Conservation (phyloP, 345 rosid species). For the Acer negundo region DNA sequence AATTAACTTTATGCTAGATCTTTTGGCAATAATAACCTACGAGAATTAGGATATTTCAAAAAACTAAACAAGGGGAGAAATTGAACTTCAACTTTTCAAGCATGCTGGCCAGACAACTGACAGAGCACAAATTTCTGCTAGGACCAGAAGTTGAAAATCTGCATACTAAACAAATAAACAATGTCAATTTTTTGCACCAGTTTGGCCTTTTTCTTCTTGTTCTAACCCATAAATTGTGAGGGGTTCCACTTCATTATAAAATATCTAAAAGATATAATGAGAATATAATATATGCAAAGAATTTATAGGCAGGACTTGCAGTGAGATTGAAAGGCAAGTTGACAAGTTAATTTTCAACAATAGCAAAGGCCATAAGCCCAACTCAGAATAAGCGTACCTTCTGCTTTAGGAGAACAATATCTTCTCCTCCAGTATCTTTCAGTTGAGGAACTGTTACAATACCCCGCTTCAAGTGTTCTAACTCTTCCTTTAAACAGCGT, state of each 20-base stretch:
- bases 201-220: background rate
- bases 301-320: conserved; percentile 1
- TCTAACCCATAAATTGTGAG: background rate
- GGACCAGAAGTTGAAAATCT: background rate
- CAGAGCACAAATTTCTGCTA: conserved; percentile 6
- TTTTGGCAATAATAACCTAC: conserved; percentile 1
- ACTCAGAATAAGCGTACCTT: conserved; percentile 54
- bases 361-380: conserved; percentile 7
- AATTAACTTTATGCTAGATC: background rate
- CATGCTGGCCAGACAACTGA: background rate
- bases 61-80: background rate
- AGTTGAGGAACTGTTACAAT: conserved; percentile 70
- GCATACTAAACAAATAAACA: background rate
- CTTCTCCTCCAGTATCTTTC: conserved; percentile 67
- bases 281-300: background rate
- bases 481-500: conserved; percentile 85
- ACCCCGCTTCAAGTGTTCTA: conserved; percentile 86
- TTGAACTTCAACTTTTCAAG: background rate
- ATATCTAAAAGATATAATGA: background rate
- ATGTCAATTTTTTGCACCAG: background rate
- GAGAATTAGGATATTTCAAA: background rate
- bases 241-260: background rate
- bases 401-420: conserved; percentile 84
- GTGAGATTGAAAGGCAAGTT: conserved; percentile 5
- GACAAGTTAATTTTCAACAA: conserved; percentile 16